phyloP scores from a whole-genome alignment of 1,284 basidiomycete genomes.

The Leucoagaricus sp. region DNA sequence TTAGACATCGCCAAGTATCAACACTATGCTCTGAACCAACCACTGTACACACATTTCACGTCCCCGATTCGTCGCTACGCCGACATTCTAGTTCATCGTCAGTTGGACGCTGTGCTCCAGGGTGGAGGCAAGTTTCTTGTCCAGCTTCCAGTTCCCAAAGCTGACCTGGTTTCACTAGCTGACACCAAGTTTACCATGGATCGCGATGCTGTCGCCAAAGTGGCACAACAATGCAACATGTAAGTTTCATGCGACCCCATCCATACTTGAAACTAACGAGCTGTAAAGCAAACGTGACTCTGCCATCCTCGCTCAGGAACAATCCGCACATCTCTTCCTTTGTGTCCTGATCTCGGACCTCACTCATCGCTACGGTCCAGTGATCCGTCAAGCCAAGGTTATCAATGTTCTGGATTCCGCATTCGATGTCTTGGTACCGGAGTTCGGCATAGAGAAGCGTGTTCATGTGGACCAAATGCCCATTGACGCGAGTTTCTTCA shows the following conservation, averaged over 20 bases:
- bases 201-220: conserved; percentile 94
- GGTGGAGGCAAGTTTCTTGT: conserved; percentile 65
- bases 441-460: conserved; percentile 97
- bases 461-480: conserved; percentile 99
- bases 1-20: conserved; percentile 97
- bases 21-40: conserved; percentile 90
- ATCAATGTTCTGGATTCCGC: conserved; percentile 94
- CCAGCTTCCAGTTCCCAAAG: conserved; percentile 11
- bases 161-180: conserved; percentile 29
- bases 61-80: conserved; percentile 93
- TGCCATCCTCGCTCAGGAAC: conserved; percentile 91
- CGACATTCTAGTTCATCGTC: conserved; percentile 95
- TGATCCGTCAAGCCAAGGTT: conserved; percentile 90
- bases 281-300: conserved; percentile 81
- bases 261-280: conserved; percentile 12
- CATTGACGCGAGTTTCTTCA: conserved; percentile 68
- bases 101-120: conserved; percentile 88
- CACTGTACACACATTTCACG: conserved; percentile 97
- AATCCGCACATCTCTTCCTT: conserved; percentile 93
- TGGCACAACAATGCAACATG: conserved; percentile 98
- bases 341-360: conserved; percentile 93
- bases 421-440: conserved; percentile 92
- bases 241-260: conserved; percentile 35
- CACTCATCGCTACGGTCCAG: conserved; percentile 93
- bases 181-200: conserved; percentile 96